Percentiles rank a stretch among this genome's conserved stretches.
Evolutionary conservation across 495 filamentous ascomycete species (phyloP).

Genomic region (Podospora comata): DNA sequence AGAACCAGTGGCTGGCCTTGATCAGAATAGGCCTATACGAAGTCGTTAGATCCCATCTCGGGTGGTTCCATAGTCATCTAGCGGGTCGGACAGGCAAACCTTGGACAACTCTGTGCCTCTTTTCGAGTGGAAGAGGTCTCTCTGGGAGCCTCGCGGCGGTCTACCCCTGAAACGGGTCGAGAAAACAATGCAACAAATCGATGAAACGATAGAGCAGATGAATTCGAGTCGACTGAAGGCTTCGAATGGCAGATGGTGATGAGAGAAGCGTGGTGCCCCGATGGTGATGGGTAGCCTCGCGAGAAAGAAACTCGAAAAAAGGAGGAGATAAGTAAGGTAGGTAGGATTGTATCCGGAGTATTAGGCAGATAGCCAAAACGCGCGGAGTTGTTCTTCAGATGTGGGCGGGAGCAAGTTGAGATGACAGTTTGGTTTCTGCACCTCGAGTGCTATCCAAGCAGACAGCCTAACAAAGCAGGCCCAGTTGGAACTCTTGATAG

Average conservation of each 20-base stretch:
- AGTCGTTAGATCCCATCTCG: not conserved
- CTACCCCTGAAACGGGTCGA: not conserved
- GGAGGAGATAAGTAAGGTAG: not conserved
- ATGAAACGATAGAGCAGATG: not conserved
- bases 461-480: not conserved
- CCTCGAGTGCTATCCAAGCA: not conserved
- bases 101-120: not conserved
- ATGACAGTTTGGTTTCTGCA: not conserved
- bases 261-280: not conserved
- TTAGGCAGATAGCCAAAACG: not conserved
- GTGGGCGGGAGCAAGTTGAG: not conserved
- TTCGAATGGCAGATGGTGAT: not conserved
- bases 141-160: not conserved
- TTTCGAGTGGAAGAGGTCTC: not conserved
- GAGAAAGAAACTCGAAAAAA: not conserved
- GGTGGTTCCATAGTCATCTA: not conserved
- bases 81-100: not conserved
- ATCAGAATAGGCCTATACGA: not conserved
- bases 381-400: not conserved
- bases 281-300: not conserved
- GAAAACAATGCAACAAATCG: not conserved
- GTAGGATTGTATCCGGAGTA: not conserved
- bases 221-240: not conserved
- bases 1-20: not conserved
- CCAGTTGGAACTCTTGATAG: not conserved